These are phyloP conservation scores for Myrica gale DNA, from an alignment of 306 rosid species.

Conservation along the genomic window DNA sequence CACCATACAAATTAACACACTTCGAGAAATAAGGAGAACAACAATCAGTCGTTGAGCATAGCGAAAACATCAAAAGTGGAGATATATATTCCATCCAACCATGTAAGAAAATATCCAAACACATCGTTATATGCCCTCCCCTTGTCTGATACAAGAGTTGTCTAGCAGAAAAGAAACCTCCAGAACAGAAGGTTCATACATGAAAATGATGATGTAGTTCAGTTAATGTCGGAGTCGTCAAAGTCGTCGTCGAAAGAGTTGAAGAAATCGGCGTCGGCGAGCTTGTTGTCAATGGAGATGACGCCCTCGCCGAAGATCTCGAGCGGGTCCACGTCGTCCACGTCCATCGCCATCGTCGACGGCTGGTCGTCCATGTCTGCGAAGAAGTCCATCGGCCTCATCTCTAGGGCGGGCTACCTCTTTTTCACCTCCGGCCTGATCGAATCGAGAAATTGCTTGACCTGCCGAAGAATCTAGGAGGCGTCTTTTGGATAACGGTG, in stretches of 20 bases:
- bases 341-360: conserved; percentile 87
- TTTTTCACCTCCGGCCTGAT: neutral
- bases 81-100: neutral
- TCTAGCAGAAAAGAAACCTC: neutral
- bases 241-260: conserved; percentile 74
- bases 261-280: conserved; percentile 81
- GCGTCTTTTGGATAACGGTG: neutral
- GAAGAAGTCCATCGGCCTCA: conserved; percentile 69
- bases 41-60: neutral
- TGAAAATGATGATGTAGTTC: neutral
- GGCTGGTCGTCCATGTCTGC: conserved; percentile 82
- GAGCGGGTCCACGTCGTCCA: conserved; percentile 71
- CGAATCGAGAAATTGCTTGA: neutral
- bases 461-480: too few relatives aligned
- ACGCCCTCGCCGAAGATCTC: conserved; percentile 65
- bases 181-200: neutral
- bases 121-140: neutral
- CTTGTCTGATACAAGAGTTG: neutral
- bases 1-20: neutral
- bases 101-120: neutral
- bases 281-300: conserved; percentile 59
- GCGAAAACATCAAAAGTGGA: neutral
- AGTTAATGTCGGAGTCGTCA: conserved; percentile 77
- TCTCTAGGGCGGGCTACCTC: neutral
- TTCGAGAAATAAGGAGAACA: neutral